phyloP scores from a whole-genome alignment of 768 basidiomycete genomes.

The Guyanaporus albipodus region DNA sequence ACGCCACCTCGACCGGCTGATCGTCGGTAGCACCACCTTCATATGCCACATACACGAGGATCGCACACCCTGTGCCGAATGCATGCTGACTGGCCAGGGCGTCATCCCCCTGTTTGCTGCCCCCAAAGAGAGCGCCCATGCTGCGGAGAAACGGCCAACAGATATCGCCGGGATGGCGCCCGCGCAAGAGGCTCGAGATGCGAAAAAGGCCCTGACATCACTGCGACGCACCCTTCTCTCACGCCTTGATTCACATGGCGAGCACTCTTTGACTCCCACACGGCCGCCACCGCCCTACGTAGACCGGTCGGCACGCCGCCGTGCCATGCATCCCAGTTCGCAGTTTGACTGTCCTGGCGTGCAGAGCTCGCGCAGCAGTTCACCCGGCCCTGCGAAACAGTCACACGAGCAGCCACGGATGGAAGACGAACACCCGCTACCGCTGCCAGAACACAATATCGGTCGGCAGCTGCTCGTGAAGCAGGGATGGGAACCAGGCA shows the following conservation, averaged over 20 bases:
- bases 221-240: constrained; percentile 63
- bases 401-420: constrained; percentile 15
- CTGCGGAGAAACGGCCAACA: constrained; percentile 22
- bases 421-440: constrained; percentile 24
- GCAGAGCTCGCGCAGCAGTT: constrained; percentile 22
- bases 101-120: constrained; percentile 55
- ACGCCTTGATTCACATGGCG: constrained; percentile 35
- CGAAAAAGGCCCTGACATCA: constrained; percentile 61
- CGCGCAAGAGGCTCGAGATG: constrained; percentile 37
- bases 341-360: constrained; percentile 53
- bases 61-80: constrained; percentile 57
- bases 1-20: constrained; percentile 60
- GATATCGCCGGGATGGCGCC: constrained; percentile 9
- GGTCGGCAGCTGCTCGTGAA: constrained; percentile 66
- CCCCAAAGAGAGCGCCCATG: constrained; percentile 11
- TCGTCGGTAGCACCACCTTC: constrained; percentile 70
- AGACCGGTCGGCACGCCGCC: constrained; percentile 69
- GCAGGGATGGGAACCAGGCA: constrained; percentile 75
- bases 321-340: constrained; percentile 52
- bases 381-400: constrained; percentile 12
- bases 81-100: constrained; percentile 46
- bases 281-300: constrained; percentile 38
- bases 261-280: constrained; percentile 10
- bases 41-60: constrained; percentile 64
- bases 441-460: constrained; percentile 55